These are phyloP conservation scores for Salix brachista DNA, from an alignment of 345 rosid genomes.

Conservation along the genomic window DNA sequence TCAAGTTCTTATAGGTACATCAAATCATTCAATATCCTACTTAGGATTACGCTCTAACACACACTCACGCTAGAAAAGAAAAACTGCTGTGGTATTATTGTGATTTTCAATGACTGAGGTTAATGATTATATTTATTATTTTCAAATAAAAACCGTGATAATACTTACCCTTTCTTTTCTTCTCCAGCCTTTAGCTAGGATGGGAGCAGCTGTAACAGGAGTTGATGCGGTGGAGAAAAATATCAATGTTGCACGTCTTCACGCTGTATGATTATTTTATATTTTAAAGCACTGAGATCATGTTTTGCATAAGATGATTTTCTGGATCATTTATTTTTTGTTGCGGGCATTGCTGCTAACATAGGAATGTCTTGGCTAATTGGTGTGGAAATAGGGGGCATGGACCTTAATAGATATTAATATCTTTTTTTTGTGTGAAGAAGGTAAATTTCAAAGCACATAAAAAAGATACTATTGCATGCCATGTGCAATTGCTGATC, in stretches of 20 bases:
- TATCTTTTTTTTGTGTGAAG: neutral
- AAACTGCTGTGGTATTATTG: neutral
- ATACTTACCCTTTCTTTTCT: slow-evolving; percentile 15
- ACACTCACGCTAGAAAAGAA: no score
- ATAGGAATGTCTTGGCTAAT: neutral
- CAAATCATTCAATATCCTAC: neutral
- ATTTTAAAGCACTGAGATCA: neutral
- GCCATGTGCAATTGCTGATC: neutral
- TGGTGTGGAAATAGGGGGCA: neutral
- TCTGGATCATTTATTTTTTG: neutral
- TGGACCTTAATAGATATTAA: neutral
- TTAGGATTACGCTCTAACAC: neutral
- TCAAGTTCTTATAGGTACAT: neutral
- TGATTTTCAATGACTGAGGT: neutral
- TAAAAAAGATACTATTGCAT: no score
- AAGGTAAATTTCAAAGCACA: neutral
- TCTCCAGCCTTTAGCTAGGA: slow-evolving; percentile 83
- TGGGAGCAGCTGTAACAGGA: slow-evolving; percentile 95
- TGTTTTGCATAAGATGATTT: neutral
- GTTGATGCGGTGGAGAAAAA: slow-evolving; percentile 92
- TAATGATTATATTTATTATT: neutral
- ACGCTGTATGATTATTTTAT: slow-evolving; percentile 58
- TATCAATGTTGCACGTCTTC: slow-evolving; percentile 81
- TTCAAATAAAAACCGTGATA: neutral
- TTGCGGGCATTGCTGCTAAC: neutral